Evolutionary conservation across 192 early-diverging fungal genomes (phyloP).

Genomic region (Piromyces sp.): DNA sequence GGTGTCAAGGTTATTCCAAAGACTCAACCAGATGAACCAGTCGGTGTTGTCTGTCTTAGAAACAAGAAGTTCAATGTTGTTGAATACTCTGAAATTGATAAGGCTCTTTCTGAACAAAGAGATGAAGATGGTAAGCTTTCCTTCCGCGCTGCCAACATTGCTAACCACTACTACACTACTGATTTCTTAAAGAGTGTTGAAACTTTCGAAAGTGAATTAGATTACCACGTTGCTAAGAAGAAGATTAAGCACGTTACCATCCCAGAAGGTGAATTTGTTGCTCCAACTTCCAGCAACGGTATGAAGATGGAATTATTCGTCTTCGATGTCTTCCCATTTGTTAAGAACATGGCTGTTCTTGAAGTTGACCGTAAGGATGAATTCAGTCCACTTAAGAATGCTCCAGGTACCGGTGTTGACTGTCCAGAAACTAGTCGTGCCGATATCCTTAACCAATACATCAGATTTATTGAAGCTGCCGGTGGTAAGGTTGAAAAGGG

Average conservation of each 20-base stretch:
- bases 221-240: constrained; percentile 95
- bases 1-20: constrained; percentile 93
- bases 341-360: constrained; percentile 72
- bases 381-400: constrained; percentile 96
- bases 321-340: constrained; percentile 95
- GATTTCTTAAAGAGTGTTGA: constrained; percentile 78
- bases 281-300: constrained; percentile 70
- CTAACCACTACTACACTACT: constrained; percentile 92
- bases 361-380: constrained; percentile 85
- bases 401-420: constrained; percentile 69
- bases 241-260: constrained; percentile 86
- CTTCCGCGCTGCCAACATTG: constrained; percentile 91
- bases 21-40: constrained; percentile 62
- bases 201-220: constrained; percentile 60
- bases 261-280: constrained; percentile 46
- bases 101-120: constrained; percentile 45
- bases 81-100: constrained; percentile 90
- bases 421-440: constrained; percentile 82
- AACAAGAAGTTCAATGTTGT: constrained; percentile 71
- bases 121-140: constrained; percentile 52
- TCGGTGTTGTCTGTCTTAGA: constrained; percentile 86
- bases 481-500: constrained; percentile 58
- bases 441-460: constrained; percentile 74
- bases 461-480: constrained; percentile 67
- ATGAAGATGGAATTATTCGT: constrained; percentile 99